Base-by-base conservation (phyloP, 768 basidiomycete genomes). In the Megacollybia marginata region DNA sequence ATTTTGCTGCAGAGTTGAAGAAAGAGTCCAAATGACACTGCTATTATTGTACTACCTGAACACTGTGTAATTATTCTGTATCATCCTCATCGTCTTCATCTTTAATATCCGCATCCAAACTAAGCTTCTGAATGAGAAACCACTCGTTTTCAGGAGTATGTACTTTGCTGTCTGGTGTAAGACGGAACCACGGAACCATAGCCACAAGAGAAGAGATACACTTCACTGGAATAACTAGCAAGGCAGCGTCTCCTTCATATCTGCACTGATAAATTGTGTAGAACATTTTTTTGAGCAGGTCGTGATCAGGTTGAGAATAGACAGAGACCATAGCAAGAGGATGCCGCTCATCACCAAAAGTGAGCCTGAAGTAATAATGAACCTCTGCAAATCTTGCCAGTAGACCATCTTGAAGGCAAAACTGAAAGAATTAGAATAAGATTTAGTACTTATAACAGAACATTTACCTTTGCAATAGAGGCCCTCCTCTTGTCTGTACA, bases 101-200 rank as follows among this genome's bases (percentile, higher is more conserved):
- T 8, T 47, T 31, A 1, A 54, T 28, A 13, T 53, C 18, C 1
- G 46, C 48, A 1, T 63, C 51, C 16, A 65, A 16, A 1, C 63
- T 59, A 4, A 59, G 57, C 43, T 65, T 67, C 35, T 66, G 57
- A 8, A 65, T 51, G 34, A 65, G 52, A 51, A 59, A 65, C 54
- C 59, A 62, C 2, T 53, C 36, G 5, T 42, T 7, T 5, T 46
- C 42, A 15, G 50, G 42, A 9, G 49, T 52, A 13, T 48, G 38
- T 7, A 54, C 44, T n/a, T 48, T 18, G 13, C 40, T 16, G 0
- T 40, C 38, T 15, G 38, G 38, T 40, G 15, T 18, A 4, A 40
- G 3, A 40, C 18, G 2, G 38, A 40, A 40, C 3, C 18, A 13
- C 2, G 53, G 56, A 13, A 55, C 53, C 61, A 65, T 65, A 1